Percentiles rank a stretch among this genome's conserved stretches.
Evolutionary conservation across 73 alveolate genomes (phyloP).

Genomic region (Tetrahymena elliotti): DNA sequence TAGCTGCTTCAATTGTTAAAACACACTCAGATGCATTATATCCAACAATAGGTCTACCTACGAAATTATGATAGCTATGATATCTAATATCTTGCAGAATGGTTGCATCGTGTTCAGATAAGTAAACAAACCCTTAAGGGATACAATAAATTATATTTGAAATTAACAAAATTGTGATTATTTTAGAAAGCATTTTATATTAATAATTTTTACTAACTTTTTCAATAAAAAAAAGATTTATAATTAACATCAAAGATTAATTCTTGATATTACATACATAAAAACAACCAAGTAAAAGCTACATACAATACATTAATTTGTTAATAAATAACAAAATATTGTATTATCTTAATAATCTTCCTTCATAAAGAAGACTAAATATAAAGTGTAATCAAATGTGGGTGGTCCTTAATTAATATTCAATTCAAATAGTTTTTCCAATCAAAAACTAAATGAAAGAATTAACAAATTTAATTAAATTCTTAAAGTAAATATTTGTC

Average conservation of each 20-base stretch:
- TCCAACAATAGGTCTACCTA: constrained; percentile 34
- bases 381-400: too few relatives aligned
- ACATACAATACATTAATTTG: too few relatives aligned
- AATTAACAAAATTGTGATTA: neutral
- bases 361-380: too few relatives aligned
- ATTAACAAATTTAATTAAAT: too few relatives aligned
- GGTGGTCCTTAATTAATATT: too few relatives aligned
- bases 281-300: too few relatives aligned
- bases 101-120: neutral
- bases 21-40: constrained; percentile 7
- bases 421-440: too few relatives aligned
- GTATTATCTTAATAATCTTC: too few relatives aligned
- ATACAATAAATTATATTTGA: neutral
- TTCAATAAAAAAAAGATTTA: neutral
- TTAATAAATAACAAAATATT: too few relatives aligned
- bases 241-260: neutral
- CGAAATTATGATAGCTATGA: constrained; percentile 17
- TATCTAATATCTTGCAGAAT: constrained; percentile 6
- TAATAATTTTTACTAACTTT: neutral
- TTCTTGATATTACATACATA: neutral
- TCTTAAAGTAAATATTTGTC: too few relatives aligned
- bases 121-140: constrained; percentile 19
- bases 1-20: constrained; percentile 29
- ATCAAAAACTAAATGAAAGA: too few relatives aligned
- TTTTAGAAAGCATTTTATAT: neutral